Evolutionary conservation across 139 green algal genomes (phyloP), one percentile per base, ranked within the genome.

Genomic region (Haematococcus lacustris): DNA sequence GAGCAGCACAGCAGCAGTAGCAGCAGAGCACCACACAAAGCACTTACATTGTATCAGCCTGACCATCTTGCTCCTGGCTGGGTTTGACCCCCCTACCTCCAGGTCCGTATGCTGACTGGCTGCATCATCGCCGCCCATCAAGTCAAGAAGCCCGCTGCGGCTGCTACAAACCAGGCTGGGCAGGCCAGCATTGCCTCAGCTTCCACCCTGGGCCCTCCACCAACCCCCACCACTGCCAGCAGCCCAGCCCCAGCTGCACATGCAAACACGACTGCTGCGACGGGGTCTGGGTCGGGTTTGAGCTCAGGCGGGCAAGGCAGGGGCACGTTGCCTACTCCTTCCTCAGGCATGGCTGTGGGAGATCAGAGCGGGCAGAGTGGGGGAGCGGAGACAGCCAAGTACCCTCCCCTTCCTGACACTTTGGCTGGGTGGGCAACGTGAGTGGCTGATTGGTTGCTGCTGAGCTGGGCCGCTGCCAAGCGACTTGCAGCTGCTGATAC

Each of bases 351-450:
- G n/a, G n/a, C n/a, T n/a, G n/a, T n/a, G n/a, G n/a, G n/a, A n/a
- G n/a, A n/a, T n/a, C n/a, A n/a, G n/a, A n/a, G n/a, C n/a, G n/a
- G n/a, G n/a, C n/a, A n/a, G n/a, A 34, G 38, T 62, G 67, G 38
- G 17, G 39, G 38, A 32, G 43, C 41, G 38, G 39, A 41, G 35
- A 39, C 37, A 53, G 38, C 66, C 17, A 26, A 66, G 13, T 43
- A 73, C 53, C 68, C 77, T 17, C 33, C 51, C 26, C 62, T 85
- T 28, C 82, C 78, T 21, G 66, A 70, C 37, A 80, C 75, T 26
- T n/a, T 76, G 30, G 64, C 75, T 2, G 76, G 69, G 6, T 83
- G 78, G 82, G 78, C 73, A 26, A 39, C 26, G 4, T 84, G 37
- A 68, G 51, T 61, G 41, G 30, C n/a, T n/a, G n/a, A n/a, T n/a